Conservation (phyloP, 2,329 filamentous ascomycete species). For the Aaosphaeria arxii region DNA sequence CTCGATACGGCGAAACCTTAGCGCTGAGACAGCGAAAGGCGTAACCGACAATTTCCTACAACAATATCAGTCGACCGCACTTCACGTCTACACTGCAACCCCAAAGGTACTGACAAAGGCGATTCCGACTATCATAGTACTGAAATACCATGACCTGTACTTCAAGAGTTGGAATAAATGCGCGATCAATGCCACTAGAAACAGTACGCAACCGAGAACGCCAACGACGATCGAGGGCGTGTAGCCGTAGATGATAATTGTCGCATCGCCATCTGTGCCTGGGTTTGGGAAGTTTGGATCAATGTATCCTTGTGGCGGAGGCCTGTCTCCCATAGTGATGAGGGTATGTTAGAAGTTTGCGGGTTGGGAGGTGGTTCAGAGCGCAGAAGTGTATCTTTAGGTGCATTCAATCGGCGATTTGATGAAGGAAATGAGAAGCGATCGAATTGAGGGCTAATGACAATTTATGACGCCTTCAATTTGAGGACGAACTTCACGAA, state of each 20-base stretch:
- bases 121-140: conserved; percentile 44
- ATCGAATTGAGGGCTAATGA: too few relatives aligned
- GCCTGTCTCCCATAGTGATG: not conserved
- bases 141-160: conserved; percentile 42
- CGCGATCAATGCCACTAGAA: conserved; percentile 39
- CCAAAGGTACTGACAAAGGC: conserved; percentile 18
- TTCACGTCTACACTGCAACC: not conserved
- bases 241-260: conserved; percentile 35
- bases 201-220: conserved; percentile 41
- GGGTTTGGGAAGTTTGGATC: conserved; percentile 54
- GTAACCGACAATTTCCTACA: conserved; percentile 40
- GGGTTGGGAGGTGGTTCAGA: too few relatives aligned
- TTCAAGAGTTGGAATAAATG: conserved; percentile 42
- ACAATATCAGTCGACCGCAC: not conserved
- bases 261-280: conserved; percentile 44
- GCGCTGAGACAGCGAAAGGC: conserved; percentile 40
- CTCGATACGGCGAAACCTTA: conserved; percentile 50
- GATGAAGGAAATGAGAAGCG: too few relatives aligned
- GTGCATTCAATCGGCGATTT: too few relatives aligned
- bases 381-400: too few relatives aligned
- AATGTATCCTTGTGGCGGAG: conserved; percentile 39
- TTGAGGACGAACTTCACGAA: too few relatives aligned
- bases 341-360: too few relatives aligned
- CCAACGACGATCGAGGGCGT: conserved; percentile 40
- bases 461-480: too few relatives aligned